Evolutionary conservation across 805 yeast species (phyloP), one percentile per base, ranked within the genome.

Genomic region (Hemisphaericaspora nanyangensis): DNA sequence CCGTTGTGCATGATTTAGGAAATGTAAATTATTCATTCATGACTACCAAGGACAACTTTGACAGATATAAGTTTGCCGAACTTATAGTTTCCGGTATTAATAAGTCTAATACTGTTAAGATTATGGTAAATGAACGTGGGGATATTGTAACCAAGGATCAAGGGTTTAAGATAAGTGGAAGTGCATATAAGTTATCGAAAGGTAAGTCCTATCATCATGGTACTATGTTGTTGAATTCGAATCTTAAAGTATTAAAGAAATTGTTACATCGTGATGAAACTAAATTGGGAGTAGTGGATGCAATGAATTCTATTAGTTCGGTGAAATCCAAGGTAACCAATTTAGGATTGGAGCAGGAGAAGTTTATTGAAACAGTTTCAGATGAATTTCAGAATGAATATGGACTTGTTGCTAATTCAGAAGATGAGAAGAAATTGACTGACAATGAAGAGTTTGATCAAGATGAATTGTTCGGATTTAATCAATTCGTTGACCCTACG

Each of bases 161-260:
- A 1, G 39, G 42, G 17, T 64, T 56, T 17, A 93, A 93, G 54
- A 79, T 93, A 4, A 84, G 95, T 50, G 99, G 99, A 0, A 85
- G 95, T 6, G 97, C 99, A 0, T 93, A 77, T 60, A 90, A 90
- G 56, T 70, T 93, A 24, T 81, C 95, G 5, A 73, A 75, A 35
- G 90, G 93, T 0, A 79, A 79, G 49, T 80, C 95, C 6, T 82
- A 90, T 48, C 99, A 93, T 56, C 99, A 93, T 63, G 99, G 97
- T 0, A 93, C 99, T 0, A 86, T 93, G 96, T 68, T 93, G 6
- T 65, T 93, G 17, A 64, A 76, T 39, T 80, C 95, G 30, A 68
- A 80, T 28, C 61, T 93, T 18, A 69, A 68, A n/a, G 60, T 70
- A 1, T 66, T 93, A 42, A 67, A 80, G 1, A 67, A 76, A n/a